phyloP scores from a whole-genome alignment of 2,329 filamentous ascomycete genomes.

The Apiospora rasikravindrae region DNA sequence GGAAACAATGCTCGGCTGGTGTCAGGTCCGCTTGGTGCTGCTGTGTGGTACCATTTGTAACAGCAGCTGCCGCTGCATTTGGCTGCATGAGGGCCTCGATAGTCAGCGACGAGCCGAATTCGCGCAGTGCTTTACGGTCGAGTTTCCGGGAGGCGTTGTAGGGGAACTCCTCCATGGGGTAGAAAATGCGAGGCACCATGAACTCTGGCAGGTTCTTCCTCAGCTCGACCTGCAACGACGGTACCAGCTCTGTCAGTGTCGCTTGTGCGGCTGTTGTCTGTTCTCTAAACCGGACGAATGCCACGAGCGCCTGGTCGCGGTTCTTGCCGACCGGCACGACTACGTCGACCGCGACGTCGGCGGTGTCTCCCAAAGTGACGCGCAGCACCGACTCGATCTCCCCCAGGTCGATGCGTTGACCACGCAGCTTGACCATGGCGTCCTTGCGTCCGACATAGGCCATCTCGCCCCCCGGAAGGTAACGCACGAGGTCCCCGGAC shows the following conservation, averaged over 20 bases:
- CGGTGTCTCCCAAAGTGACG: not conserved
- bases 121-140: not conserved
- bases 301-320: not conserved
- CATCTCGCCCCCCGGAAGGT: conserved; percentile 35
- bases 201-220: not conserved
- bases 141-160: not conserved
- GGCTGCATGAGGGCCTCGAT: not conserved
- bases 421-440: conserved; percentile 45
- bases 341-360: not conserved
- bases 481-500: conserved; percentile 32
- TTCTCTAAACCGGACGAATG: not conserved
- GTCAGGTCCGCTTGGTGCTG: not conserved
- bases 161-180: not conserved
- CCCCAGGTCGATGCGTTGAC: conserved; percentile 47
- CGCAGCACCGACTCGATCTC: conserved; percentile 39
- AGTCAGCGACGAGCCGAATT: not conserved
- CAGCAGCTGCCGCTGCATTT: not conserved
- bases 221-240: not conserved
- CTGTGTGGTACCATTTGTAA: not conserved
- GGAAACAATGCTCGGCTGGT: not conserved
- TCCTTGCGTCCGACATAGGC: conserved; percentile 42
- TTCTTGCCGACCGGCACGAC: not conserved
- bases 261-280: not conserved
- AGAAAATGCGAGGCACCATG: not conserved
- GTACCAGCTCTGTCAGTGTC: not conserved